phyloP scores from a whole-genome alignment of 805 yeast species.

The Candida stauntonica region DNA sequence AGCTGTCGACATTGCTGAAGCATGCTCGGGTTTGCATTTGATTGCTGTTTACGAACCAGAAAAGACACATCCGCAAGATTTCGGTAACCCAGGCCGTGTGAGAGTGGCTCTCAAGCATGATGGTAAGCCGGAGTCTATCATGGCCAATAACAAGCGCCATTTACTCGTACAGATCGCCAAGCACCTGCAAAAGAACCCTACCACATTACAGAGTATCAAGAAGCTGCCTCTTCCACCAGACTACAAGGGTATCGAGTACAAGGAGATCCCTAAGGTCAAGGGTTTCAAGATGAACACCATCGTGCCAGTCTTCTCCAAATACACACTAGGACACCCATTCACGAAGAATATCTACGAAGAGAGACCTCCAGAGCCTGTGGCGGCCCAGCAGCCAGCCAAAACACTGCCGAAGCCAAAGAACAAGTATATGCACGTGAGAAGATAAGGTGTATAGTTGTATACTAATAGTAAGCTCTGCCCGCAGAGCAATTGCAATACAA shows the following conservation, averaged over 20 bases:
- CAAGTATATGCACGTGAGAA: conserved; percentile 60
- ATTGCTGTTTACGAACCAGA: conserved; percentile 61
- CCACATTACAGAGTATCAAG: conserved; percentile 59
- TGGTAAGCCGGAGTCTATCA: conserved; percentile 35
- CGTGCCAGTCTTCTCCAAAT: conserved; percentile 82
- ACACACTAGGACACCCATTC: conserved; percentile 80
- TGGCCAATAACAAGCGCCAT: conserved; percentile 55
- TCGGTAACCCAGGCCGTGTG: conserved; percentile 96
- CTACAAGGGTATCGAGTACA: conserved; percentile 48
- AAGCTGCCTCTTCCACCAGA: conserved; percentile 66
- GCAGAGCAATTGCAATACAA: no score
- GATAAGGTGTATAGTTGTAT: conserved; percentile 25
- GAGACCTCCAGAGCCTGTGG: conserved; percentile 40
- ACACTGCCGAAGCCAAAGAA: conserved; percentile 44
- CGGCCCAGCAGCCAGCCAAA: conserved; percentile 25
- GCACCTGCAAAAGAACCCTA: conserved; percentile 62
- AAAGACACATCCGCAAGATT: conserved; percentile 93
- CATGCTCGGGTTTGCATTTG: conserved; percentile 38
- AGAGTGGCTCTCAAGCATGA: conserved; percentile 62
- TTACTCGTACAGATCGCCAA: conserved; percentile 56
- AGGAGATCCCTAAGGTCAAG: conserved; percentile 68
- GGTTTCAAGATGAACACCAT: conserved; percentile 84
- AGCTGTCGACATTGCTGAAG: conserved; percentile 79
- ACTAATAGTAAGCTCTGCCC: not conserved
- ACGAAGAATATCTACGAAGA: conserved; percentile 63